phyloP scores from a whole-genome alignment of 306 rosid species.

The Echinosophora koreensis region DNA sequence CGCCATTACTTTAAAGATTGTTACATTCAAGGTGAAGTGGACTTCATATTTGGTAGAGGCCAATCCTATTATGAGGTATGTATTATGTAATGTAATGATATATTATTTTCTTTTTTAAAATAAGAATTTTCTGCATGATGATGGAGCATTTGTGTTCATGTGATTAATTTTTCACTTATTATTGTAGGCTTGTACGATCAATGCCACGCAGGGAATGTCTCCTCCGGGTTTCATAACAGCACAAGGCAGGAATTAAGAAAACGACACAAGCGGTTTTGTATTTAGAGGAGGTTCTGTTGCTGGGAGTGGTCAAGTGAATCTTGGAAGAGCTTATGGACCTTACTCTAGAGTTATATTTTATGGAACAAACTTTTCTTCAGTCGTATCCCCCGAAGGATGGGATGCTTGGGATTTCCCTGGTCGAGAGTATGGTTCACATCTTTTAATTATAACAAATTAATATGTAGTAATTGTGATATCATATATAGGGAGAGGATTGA shows the following conservation, averaged over 20 bases:
- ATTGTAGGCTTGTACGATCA: conserved; percentile 42
- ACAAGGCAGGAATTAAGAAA: conserved; percentile 23
- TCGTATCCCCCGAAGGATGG: conserved; percentile 55
- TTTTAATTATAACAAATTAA: too few species aligned
- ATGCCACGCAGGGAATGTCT: conserved; percentile 15
- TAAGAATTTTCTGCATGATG: too few species aligned
- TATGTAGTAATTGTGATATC: too few species aligned
- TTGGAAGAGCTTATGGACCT: conserved; percentile 61
- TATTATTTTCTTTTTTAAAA: too few species aligned
- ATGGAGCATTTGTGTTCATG: too few species aligned
- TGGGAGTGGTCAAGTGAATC: conserved; percentile 43
- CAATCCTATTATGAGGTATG: conserved; percentile 50
- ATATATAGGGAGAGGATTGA: too few species aligned
- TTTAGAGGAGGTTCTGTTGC: conserved; percentile 39
- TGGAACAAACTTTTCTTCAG: conserved; percentile 11
- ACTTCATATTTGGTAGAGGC: conserved; percentile 53
- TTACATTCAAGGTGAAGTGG: conserved; percentile 56
- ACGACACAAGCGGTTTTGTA: conserved; percentile 49
- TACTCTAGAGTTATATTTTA: conserved; percentile 54
- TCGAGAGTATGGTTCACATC: too few species aligned
- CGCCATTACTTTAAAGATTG: conserved; percentile 54
- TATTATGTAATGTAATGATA: too few species aligned
- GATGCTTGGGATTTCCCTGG: conserved; percentile 40
- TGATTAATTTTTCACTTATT: neutral
- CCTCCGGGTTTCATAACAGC: conserved; percentile 54